phyloP scores from a whole-genome alignment of 306 rosid species.

The Cercis canadensis region DNA sequence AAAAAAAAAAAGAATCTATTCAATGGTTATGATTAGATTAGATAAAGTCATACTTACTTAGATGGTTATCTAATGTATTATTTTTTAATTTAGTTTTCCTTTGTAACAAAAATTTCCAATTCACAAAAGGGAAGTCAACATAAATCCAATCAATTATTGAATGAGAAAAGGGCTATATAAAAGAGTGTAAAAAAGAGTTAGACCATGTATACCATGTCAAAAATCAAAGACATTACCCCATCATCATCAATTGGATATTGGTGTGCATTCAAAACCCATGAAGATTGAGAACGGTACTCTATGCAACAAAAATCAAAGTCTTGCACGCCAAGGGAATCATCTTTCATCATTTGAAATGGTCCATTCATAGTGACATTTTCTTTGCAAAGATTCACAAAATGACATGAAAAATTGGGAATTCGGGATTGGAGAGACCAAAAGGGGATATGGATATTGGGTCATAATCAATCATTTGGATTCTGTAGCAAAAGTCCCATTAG shows the following conservation, averaged over 20 bases:
- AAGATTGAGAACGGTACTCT: not conserved
- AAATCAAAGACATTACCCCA: conserved; percentile 26
- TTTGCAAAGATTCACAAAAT: conserved; percentile 42
- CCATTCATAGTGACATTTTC: conserved; percentile 23
- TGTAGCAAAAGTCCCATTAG: conserved; percentile 39
- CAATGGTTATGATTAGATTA: no score
- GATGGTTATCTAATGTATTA: no score
- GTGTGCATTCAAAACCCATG: no score
- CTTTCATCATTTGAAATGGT: conserved; percentile 48
- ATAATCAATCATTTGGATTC: conserved; percentile 58
- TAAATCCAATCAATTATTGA: no score
- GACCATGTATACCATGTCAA: not conserved
- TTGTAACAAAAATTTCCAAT: no score
- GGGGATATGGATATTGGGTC: conserved; percentile 51
- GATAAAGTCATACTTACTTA: no score
- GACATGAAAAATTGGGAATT: conserved; percentile 24
- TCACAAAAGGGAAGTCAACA: no score
- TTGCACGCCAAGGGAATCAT: conserved; percentile 74
- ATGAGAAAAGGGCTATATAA: no score
- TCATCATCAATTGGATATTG: conserved; percentile 31
- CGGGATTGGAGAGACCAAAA: conserved; percentile 49
- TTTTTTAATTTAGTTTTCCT: no score
- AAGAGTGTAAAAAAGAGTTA: no score
- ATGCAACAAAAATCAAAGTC: conserved; percentile 29
- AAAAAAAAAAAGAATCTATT: no score